Evolutionary conservation across 331 rosid species (phyloP).

Genomic region (Telfairia occidentalis): DNA sequence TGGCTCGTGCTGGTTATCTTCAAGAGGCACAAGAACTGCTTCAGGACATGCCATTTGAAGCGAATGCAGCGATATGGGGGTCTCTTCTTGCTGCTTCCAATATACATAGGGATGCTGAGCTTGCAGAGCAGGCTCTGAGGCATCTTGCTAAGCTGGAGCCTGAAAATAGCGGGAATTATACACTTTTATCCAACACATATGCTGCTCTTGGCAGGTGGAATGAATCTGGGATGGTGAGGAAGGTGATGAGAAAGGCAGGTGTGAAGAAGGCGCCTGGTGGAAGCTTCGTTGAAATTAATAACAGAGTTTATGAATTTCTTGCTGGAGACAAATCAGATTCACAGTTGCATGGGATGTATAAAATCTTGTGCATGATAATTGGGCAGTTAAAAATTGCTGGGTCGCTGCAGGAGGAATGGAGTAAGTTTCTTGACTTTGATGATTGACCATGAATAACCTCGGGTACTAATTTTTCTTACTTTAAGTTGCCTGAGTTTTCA

Average conservation of each 20-base stretch:
- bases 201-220: conserved; percentile 47
- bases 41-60: conserved; percentile 44
- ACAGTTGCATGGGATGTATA: conserved; percentile 24
- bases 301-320: conserved; percentile 47
- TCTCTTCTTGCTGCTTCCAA: conserved; percentile 57
- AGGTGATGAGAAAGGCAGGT: conserved; percentile 41
- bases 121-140: conserved; percentile 39
- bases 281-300: conserved; percentile 46
- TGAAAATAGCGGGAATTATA: conserved; percentile 40
- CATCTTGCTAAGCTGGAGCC: conserved; percentile 47
- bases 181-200: conserved; percentile 48
- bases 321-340: conserved; percentile 48
- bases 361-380: conserved; percentile 28
- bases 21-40: conserved; percentile 44
- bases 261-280: conserved; percentile 44
- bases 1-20: conserved; percentile 60
- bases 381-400: conserved; percentile 24
- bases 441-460: conserved; percentile 7
- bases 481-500: no score
- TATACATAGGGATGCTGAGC: conserved; percentile 34
- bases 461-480: no score
- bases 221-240: conserved; percentile 48
- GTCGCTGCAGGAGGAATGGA: conserved; percentile 15
- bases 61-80: conserved; percentile 67
- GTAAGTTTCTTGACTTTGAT: conserved; percentile 20